Evolutionary conservation across 495 filamentous ascomycete genomes (phyloP).

Genomic region (Mycothermus thermophilus): DNA sequence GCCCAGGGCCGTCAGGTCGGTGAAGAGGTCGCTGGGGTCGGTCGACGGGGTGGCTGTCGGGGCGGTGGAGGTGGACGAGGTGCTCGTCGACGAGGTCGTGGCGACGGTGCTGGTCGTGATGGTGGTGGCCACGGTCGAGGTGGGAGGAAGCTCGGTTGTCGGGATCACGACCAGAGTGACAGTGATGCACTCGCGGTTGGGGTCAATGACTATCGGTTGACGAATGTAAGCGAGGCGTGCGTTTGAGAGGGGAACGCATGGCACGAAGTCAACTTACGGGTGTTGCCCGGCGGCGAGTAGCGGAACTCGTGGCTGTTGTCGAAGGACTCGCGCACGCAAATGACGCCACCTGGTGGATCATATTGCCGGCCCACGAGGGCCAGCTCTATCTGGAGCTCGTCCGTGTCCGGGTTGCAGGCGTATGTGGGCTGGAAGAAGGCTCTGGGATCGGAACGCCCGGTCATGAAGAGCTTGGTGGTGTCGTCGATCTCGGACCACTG

Average conservation of each 20-base stretch:
- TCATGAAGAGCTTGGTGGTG: conserved; percentile 45
- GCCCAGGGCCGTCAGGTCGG: conserved; percentile 14
- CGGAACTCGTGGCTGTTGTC: conserved; percentile 32
- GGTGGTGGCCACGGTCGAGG: not conserved
- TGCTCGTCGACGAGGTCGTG: conserved; percentile 1
- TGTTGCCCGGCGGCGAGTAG: conserved; percentile 31
- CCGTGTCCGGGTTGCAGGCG: conserved; percentile 37
- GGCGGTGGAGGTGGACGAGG: conserved; percentile 3
- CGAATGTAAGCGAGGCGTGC: not conserved
- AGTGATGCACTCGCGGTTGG: conserved; percentile 23
- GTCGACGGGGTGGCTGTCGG: conserved; percentile 4
- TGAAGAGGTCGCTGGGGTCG: conserved; percentile 4
- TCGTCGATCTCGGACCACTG: conserved; percentile 38
- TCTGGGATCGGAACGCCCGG: conserved; percentile 31
- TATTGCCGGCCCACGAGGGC: conserved; percentile 22
- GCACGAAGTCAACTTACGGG: conserved; percentile 17
- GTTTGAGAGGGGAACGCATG: not conserved
- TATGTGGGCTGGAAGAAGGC: conserved; percentile 36
- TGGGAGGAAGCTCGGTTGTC: conserved; percentile 2
- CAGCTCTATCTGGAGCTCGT: conserved; percentile 30
- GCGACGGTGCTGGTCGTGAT: conserved; percentile 2
- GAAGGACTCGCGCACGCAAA: conserved; percentile 29
- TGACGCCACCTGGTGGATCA: conserved; percentile 23
- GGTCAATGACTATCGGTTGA: conserved; percentile 19
- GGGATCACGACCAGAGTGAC: conserved; percentile 21